phyloP scores from a whole-genome alignment of 768 basidiomycete species.

The Collybia sp. region DNA sequence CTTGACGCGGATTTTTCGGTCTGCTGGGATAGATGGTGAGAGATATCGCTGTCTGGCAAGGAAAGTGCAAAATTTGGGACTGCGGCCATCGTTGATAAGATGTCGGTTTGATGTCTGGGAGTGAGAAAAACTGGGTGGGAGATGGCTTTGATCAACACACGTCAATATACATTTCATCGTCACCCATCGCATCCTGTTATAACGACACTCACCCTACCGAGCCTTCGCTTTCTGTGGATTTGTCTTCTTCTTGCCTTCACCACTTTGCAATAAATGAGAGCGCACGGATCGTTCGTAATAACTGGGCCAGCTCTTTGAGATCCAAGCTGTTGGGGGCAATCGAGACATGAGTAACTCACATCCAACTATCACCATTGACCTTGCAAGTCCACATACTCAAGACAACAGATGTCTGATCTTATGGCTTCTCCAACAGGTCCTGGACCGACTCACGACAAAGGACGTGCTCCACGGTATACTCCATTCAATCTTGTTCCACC shows the following conservation, averaged over 20 bases:
- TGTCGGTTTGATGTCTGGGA: too few relatives aligned
- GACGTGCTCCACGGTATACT: constrained; percentile 74
- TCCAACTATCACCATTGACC: constrained; percentile 46
- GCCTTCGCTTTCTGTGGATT: too few relatives aligned
- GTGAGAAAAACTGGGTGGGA: too few relatives aligned
- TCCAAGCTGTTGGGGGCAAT: neutral
- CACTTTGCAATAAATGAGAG: too few relatives aligned
- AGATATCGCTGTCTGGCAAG: neutral
- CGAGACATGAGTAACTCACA: constrained; percentile 16
- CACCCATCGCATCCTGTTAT: too few relatives aligned
- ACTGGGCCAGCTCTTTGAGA: too few relatives aligned
- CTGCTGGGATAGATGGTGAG: neutral
- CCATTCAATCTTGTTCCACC: constrained; percentile 82
- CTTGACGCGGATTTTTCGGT: constrained; percentile 2
- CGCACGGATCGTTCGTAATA: too few relatives aligned
- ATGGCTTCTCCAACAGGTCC: constrained; percentile 39
- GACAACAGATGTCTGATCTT: constrained; percentile 5
- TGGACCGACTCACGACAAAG: constrained; percentile 68
- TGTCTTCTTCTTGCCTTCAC: too few relatives aligned
- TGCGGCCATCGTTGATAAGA: too few relatives aligned
- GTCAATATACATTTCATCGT: too few relatives aligned
- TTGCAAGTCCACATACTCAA: constrained; percentile 23
- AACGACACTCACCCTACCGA: too few relatives aligned
- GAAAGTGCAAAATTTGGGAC: neutral
- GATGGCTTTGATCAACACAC: too few relatives aligned